These are phyloP conservation scores for Schizochytrium sp. DNA, from an alignment of 108 stramenopile genomes.

Conservation along the genomic window DNA sequence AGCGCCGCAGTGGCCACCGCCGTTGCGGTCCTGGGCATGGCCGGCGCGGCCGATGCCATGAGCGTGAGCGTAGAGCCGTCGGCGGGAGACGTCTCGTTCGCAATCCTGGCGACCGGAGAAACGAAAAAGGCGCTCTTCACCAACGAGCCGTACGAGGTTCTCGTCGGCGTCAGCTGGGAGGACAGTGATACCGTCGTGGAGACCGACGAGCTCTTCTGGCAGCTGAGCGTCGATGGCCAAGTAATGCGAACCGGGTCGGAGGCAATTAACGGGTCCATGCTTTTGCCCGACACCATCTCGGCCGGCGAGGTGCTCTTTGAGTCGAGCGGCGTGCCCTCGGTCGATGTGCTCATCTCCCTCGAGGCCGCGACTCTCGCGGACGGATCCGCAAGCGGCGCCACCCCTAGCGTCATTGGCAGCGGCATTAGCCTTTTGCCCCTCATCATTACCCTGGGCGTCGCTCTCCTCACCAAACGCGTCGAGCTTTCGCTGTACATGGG, in stretches of 20 bases:
- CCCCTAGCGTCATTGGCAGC: background rate
- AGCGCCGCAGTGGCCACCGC: too few species aligned
- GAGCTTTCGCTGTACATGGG: constrained; percentile 46
- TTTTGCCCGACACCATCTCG: background rate
- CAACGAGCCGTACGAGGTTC: background rate
- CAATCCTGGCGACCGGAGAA: background rate
- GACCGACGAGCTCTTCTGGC: background rate
- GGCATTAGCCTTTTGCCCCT: constrained; percentile 45
- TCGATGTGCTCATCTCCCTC: background rate
- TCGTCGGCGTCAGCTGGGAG: background rate
- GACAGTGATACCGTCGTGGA: background rate
- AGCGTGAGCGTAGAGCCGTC: background rate
- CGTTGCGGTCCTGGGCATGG: background rate
- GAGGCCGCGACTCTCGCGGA: background rate
- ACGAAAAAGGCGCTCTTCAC: background rate
- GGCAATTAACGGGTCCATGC: background rate
- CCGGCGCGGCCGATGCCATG: background rate
- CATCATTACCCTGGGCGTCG: constrained; percentile 37
- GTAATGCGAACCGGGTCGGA: background rate
- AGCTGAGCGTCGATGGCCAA: background rate
- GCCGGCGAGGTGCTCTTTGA: background rate
- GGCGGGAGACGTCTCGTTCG: background rate
- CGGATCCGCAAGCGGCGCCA: background rate
- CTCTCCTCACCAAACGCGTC: constrained; percentile 39
- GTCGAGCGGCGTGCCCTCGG: background rate